phyloP scores from a whole-genome alignment of 2,329 filamentous ascomycete species.

The Aspergillus sojae region DNA sequence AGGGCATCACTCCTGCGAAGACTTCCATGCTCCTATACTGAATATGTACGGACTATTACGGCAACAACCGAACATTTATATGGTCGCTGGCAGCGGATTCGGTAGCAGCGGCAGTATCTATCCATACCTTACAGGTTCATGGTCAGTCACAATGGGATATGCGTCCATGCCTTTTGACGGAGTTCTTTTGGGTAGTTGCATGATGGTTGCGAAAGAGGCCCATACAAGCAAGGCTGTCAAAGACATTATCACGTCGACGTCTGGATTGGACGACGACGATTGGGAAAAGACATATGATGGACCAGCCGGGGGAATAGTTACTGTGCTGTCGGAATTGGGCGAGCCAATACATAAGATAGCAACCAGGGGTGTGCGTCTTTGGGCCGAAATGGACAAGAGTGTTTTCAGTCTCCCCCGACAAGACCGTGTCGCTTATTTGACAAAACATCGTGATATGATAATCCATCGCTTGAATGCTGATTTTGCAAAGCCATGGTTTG shows the following conservation, averaged over 20 bases:
- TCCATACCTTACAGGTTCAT: conserved; percentile 85
- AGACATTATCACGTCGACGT: conserved; percentile 79
- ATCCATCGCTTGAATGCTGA: conserved; percentile 91
- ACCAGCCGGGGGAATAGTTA: conserved; percentile 85
- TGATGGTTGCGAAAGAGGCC: conserved; percentile 94
- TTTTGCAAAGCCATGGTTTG: conserved; percentile 95
- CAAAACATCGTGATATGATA: conserved; percentile 81
- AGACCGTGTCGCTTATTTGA: conserved; percentile 70
- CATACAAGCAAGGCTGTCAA: conserved; percentile 83
- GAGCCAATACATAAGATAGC: conserved; percentile 46
- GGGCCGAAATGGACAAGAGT: conserved; percentile 40
- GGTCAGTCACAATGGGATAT: conserved; percentile 85
- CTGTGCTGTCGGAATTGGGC: conserved; percentile 65
- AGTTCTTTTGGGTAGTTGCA: conserved; percentile 84
- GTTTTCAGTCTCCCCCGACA: conserved; percentile 22
- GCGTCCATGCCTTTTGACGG: conserved; percentile 94
- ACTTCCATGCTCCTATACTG: conserved; percentile 90
- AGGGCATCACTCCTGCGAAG: conserved; percentile 92
- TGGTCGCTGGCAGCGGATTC: conserved; percentile 90
- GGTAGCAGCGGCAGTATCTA: conserved; percentile 89
- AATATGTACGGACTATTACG: conserved; percentile 82
- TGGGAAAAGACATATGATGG: conserved; percentile 93
- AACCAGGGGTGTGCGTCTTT: conserved; percentile 40
- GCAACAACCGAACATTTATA: conserved; percentile 75
- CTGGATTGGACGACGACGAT: conserved; percentile 73